Evolutionary conservation across 2,329 filamentous ascomycete genomes (phyloP).

Genomic region (Graphilbum fragrans): DNA sequence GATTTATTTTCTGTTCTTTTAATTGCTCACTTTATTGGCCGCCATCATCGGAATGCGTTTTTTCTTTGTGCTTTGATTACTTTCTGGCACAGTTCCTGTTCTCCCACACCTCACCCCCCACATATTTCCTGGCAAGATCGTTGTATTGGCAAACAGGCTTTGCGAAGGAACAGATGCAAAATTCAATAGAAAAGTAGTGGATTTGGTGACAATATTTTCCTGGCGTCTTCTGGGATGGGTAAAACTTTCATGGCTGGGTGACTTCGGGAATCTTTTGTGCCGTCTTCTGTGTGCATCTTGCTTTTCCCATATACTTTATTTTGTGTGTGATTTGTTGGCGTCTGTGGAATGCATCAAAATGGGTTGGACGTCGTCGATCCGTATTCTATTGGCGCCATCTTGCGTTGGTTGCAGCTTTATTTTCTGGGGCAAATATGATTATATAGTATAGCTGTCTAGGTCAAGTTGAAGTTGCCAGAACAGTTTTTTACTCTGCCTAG

Average conservation of each 20-base stretch:
- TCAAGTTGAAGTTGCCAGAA: too few relatives aligned
- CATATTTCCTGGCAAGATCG: slow-evolving; percentile 2
- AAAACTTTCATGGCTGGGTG: slow-evolving; percentile 12
- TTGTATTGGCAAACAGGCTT: slow-evolving; percentile 3
- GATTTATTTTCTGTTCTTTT: neutral
- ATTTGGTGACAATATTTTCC: slow-evolving; percentile 6
- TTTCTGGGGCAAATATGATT: too few relatives aligned
- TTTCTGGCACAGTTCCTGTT: neutral
- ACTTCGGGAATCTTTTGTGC: slow-evolving; percentile 16
- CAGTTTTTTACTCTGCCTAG: too few relatives aligned
- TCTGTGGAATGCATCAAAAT: too few relatives aligned
- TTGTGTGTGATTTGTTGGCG: neutral
- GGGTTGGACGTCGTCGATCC: too few relatives aligned
- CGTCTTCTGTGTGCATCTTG: slow-evolving; percentile 12
- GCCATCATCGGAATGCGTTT: slow-evolving; percentile 2
- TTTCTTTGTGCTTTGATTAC: neutral
- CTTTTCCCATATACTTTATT: slow-evolving; percentile 13
- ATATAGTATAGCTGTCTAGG: too few relatives aligned
- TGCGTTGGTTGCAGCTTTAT: too few relatives aligned
- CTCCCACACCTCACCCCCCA: too few relatives aligned
- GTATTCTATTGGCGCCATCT: too few relatives aligned
- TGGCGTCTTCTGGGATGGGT: slow-evolving; percentile 11
- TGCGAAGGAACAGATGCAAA: slow-evolving; percentile 4
- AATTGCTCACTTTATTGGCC: neutral
- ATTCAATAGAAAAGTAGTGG: slow-evolving; percentile 6